Conservation (phyloP, 768 basidiomycete species). For the Hygrophorus pudorinus region DNA sequence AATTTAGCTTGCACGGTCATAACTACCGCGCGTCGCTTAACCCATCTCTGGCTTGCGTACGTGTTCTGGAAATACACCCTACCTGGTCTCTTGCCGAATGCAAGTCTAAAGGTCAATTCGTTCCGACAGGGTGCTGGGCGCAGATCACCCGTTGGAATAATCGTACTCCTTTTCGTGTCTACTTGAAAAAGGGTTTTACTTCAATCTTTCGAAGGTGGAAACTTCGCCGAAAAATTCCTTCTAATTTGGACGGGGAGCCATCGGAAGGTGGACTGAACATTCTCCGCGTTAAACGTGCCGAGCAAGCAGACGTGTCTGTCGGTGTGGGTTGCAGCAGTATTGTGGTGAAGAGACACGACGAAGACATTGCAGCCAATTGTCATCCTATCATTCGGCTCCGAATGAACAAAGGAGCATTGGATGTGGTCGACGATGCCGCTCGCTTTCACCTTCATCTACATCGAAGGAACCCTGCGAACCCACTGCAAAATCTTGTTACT, state of each 20-base stretch:
- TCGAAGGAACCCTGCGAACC: conserved; percentile 36
- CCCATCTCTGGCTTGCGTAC: conserved; percentile 37
- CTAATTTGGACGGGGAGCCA: conserved; percentile 21
- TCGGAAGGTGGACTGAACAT: conserved; percentile 34
- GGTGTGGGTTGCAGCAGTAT: conserved; percentile 29
- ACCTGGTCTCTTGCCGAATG: conserved; percentile 48
- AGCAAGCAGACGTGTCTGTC: conserved; percentile 43
- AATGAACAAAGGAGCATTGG: conserved; percentile 18
- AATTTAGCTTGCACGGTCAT: conserved; percentile 52
- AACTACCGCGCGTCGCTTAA: conserved; percentile 52
- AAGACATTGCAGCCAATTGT: conserved; percentile 25
- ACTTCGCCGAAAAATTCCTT: conserved; percentile 29
- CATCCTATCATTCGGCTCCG: conserved; percentile 29
- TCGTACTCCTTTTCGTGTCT: conserved; percentile 41
- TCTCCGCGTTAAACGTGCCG: conserved; percentile 32
- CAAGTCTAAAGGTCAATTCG: conserved; percentile 21
- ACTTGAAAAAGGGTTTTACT: conserved; percentile 36
- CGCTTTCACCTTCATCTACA: conserved; percentile 51
- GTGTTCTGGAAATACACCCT: conserved; percentile 42
- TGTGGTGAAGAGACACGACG: conserved; percentile 35
- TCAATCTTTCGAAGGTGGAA: conserved; percentile 36
- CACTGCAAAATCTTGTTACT: conserved; percentile 35
- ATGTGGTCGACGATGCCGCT: conserved; percentile 46
- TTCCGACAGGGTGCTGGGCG: conserved; percentile 43
- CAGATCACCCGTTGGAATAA: conserved; percentile 41